Evolutionary conservation across 2,329 filamentous ascomycete genomes (phyloP).

Genomic region (Sphaerulina musiva): DNA sequence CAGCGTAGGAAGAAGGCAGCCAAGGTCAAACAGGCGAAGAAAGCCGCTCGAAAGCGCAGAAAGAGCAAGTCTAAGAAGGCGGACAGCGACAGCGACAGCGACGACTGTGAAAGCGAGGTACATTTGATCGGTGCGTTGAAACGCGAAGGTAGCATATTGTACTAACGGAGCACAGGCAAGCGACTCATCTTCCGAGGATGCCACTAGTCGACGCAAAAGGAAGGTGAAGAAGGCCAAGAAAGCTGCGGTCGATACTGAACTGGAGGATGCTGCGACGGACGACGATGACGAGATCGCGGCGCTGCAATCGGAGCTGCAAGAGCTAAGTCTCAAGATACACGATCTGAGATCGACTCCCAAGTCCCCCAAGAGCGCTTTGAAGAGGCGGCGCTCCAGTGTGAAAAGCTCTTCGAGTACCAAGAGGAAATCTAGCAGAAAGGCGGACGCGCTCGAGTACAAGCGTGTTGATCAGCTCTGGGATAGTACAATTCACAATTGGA

Average conservation of each 20-base stretch:
- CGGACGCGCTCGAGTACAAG: conserved; percentile 56
- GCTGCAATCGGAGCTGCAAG: conserved; percentile 19
- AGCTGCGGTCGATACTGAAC: conserved; percentile 10
- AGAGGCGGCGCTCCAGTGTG: conserved; percentile 19
- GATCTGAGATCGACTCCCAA: conserved; percentile 18
- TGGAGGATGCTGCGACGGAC: conserved; percentile 17
- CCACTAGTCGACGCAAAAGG: conserved; percentile 20
- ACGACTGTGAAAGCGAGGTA: conserved; percentile 8
- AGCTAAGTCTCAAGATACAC: conserved; percentile 18
- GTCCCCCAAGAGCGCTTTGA: conserved; percentile 11
- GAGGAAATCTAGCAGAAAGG: conserved; percentile 18
- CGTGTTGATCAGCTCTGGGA: conserved; percentile 59
- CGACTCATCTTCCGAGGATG: conserved; percentile 20
- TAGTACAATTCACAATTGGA: conserved; percentile 56
- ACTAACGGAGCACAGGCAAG: conserved; percentile 1
- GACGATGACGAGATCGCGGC: conserved; percentile 14
- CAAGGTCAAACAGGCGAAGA: conserved; percentile 22
- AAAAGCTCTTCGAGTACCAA: conserved; percentile 18
- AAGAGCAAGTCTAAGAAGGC: conserved; percentile 22
- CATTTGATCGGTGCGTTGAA: neutral
- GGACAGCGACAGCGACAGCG: conserved; percentile 17
- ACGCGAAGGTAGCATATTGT: neutral
- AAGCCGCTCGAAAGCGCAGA: conserved; percentile 20
- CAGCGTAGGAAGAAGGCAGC: conserved; percentile 19
- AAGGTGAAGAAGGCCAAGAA: conserved; percentile 21